A percentile compares a stretch with the other conserved stretches of the same genome.
Conservation (phyloP, 345 rosid genomes). For the Salix brachista region DNA sequence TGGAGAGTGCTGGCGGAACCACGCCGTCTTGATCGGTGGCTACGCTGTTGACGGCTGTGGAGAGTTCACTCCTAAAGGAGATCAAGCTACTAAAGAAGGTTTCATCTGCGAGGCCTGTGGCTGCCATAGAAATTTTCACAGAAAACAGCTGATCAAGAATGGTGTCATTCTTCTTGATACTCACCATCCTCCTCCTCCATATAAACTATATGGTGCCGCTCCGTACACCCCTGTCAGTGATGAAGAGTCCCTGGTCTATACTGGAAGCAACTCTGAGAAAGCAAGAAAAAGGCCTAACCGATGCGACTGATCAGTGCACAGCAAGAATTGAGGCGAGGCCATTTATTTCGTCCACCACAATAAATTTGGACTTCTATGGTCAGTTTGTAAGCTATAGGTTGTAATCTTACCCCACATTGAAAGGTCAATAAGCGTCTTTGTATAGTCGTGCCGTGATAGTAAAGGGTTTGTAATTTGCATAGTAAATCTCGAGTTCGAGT, state of each 20-base stretch:
- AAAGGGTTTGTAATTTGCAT: too few species aligned
- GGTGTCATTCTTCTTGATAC: not conserved
- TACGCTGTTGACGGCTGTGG: constrained; percentile 79
- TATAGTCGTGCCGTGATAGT: too few species aligned
- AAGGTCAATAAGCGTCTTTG: not conserved
- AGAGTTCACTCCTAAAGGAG: constrained; percentile 66
- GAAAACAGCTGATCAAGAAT: constrained; percentile 40
- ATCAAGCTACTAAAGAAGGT: constrained; percentile 42
- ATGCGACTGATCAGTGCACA: not conserved
- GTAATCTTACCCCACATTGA: not conserved
- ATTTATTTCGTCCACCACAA: not conserved
- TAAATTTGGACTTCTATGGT: not conserved
- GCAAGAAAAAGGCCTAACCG: not conserved
- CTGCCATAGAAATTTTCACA: constrained; percentile 71
- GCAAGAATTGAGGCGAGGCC: not conserved
- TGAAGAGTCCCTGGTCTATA: not conserved
- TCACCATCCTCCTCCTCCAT: not conserved
- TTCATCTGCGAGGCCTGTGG: constrained; percentile 70
- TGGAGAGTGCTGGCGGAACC: constrained; percentile 74
- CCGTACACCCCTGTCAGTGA: not conserved
- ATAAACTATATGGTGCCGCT: not conserved
- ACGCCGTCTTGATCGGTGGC: constrained; percentile 71
- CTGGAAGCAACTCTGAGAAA: not conserved
- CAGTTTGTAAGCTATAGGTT: not conserved
- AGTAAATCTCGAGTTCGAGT: too few species aligned